Percentiles rank a stretch among this genome's conserved stretches.
Evolutionary conservation across 2,329 filamentous ascomycete genomes (phyloP).

Genomic region (Xylaria sp.): DNA sequence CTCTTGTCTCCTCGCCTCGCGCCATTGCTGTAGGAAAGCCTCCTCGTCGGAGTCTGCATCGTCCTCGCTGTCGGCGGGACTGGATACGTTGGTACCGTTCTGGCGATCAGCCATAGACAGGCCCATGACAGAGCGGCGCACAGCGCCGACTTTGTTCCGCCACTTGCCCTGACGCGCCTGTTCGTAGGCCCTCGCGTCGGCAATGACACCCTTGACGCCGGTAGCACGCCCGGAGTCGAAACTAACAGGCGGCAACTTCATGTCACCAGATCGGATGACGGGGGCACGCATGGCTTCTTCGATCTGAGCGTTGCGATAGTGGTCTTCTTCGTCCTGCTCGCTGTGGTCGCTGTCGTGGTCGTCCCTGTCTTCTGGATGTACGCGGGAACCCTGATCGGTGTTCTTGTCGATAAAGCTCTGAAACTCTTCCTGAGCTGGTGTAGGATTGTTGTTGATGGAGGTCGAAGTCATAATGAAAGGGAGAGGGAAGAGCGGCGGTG

Average conservation of each 20-base stretch:
- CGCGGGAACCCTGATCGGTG: slow-evolving; percentile 47
- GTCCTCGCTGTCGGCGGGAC: slow-evolving; percentile 51
- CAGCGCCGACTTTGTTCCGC: slow-evolving; percentile 57
- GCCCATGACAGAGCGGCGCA: slow-evolving; percentile 62
- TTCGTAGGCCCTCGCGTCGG: slow-evolving; percentile 80
- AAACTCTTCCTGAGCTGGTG: slow-evolving; percentile 71
- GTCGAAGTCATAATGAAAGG: slow-evolving; percentile 52
- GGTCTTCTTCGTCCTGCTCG: slow-evolving; percentile 62
- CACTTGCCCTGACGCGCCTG: slow-evolving; percentile 65
- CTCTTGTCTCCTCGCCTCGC: slow-evolving; percentile 78
- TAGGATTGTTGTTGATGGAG: slow-evolving; percentile 47
- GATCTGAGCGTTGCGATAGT: slow-evolving; percentile 59
- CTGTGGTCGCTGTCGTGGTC: slow-evolving; percentile 52
- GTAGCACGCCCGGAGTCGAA: slow-evolving; percentile 75
- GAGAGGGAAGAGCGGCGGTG: neutral
- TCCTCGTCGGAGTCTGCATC: slow-evolving; percentile 71
- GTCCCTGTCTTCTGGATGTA: slow-evolving; percentile 66
- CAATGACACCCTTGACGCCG: slow-evolving; percentile 86
- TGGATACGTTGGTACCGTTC: slow-evolving; percentile 40
- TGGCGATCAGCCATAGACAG: slow-evolving; percentile 47
- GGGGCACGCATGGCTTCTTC: slow-evolving; percentile 71
- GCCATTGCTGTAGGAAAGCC: slow-evolving; percentile 82
- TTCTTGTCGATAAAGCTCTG: slow-evolving; percentile 66
- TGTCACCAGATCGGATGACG: slow-evolving; percentile 50
- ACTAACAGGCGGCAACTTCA: slow-evolving; percentile 66